A percentile compares a stretch with the other conserved stretches of the same genome.
phyloP scores from a whole-genome alignment of 208 protist genomes.

The Wallacemonas sp. region DNA sequence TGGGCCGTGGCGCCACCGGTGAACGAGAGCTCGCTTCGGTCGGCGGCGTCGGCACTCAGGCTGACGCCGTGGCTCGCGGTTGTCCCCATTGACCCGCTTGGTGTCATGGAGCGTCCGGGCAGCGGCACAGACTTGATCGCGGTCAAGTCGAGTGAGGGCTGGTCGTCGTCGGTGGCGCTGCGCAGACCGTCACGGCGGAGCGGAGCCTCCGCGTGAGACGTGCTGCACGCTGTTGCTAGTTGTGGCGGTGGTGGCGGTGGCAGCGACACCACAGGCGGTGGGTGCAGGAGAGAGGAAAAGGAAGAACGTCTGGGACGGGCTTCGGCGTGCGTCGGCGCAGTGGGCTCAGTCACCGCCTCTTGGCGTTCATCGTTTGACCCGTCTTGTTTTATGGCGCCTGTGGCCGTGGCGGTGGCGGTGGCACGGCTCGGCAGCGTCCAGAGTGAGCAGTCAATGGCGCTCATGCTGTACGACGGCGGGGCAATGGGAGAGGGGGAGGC shows the following conservation, averaged over 20 bases:
- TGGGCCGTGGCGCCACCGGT: neutral
- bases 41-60: constrained; percentile 1
- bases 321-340: too few species aligned
- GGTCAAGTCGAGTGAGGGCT: neutral
- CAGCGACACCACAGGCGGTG: neutral
- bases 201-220: too few species aligned
- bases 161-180: neutral
- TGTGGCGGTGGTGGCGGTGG: too few species aligned
- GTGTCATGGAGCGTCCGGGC: neutral
- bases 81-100: constrained; percentile 5
- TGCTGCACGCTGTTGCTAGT: too few species aligned
- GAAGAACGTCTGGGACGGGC: neutral
- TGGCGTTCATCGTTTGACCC: too few species aligned
- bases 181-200: neutral
- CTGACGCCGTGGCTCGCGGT: constrained; percentile 12
- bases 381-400: neutral
- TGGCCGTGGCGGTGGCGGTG: neutral
- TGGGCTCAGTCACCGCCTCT: neutral
- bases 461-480: constrained; percentile 15
- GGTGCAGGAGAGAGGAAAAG: neutral
- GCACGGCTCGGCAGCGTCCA: constrained; percentile 2
- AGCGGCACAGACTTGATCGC: neutral
- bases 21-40: constrained; percentile 11
- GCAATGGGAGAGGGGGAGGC: constrained; percentile 12
- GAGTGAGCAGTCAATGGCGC: constrained; percentile 3